phyloP scores from a whole-genome alignment of 352 stramenopile species.

The Globisporangium perplexum region DNA sequence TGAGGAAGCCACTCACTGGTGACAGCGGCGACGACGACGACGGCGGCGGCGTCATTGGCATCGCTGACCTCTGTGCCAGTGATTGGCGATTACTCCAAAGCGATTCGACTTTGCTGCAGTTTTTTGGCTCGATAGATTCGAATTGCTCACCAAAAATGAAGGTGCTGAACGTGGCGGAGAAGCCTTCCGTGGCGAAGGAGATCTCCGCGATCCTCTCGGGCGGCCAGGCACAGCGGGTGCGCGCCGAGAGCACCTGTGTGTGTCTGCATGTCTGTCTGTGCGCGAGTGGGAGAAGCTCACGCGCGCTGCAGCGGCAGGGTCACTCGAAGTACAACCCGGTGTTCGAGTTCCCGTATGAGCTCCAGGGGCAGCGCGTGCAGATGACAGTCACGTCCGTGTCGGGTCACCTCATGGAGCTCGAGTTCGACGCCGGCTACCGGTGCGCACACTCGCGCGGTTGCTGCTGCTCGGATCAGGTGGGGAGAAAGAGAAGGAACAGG shows the following conservation, averaged over 20 bases:
- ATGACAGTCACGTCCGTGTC: conserved; percentile 97
- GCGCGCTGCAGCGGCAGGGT: conserved; percentile 36
- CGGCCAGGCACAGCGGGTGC: conserved; percentile 49
- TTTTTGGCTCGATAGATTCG: background rate
- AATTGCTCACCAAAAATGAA: conserved; percentile 32
- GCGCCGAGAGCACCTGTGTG: background rate
- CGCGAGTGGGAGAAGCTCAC: background rate
- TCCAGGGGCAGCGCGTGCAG: conserved; percentile 74
- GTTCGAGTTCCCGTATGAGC: conserved; percentile 89
- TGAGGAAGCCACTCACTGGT: conserved; percentile 56
- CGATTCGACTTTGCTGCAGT: background rate
- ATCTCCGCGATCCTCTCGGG: conserved; percentile 93
- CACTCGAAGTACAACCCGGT: conserved; percentile 88
- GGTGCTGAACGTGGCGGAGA: conserved; percentile 98
- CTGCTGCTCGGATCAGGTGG: too few species aligned
- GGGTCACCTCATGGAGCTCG: conserved; percentile 97
- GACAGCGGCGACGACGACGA: background rate
- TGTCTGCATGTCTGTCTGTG: background rate
- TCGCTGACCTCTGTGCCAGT: too few species aligned
- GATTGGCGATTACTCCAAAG: background rate
- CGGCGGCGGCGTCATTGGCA: background rate
- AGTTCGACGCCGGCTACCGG: conserved; percentile 87
- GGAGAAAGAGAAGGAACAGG: background rate
- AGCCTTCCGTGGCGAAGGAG: conserved; percentile 98
- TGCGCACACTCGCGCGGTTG: conserved; percentile 12